These are phyloP conservation scores for Naganishia vishniacii DNA, from an alignment of 768 basidiomycete species.

Conservation along the genomic window DNA sequence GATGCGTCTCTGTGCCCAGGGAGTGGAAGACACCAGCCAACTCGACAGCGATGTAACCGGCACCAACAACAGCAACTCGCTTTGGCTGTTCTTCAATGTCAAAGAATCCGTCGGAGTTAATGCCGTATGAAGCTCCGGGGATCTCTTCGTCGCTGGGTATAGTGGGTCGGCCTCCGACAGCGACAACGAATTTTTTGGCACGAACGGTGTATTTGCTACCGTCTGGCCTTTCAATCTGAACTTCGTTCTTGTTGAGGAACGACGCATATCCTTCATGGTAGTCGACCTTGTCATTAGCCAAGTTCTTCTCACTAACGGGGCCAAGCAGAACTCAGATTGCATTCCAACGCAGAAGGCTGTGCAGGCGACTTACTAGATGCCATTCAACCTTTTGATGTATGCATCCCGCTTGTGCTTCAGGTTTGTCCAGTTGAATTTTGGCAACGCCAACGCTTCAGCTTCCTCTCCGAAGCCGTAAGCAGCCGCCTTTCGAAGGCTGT, in stretches of 20 bases:
- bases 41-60: conserved; percentile 97
- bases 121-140: conserved; percentile 79
- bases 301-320: conserved; percentile 62
- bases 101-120: conserved; percentile 94
- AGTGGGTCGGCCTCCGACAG: conserved; percentile 79
- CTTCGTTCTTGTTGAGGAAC: conserved; percentile 62
- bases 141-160: conserved; percentile 71
- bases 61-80: conserved; percentile 88
- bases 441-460: conserved; percentile 49
- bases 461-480: conserved; percentile 55
- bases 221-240: conserved; percentile 63
- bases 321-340: background rate
- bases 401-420: conserved; percentile 95
- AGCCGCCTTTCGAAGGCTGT: conserved; percentile 71
- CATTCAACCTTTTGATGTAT: conserved; percentile 64
- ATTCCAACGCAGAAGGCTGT: background rate
- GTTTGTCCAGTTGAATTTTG: conserved; percentile 71
- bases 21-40: conserved; percentile 89
- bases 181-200: conserved; percentile 72
- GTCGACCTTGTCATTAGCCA: conserved; percentile 79
- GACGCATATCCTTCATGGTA: conserved; percentile 72
- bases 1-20: conserved; percentile 83
- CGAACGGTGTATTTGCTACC: conserved; percentile 66
- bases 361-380: conserved; percentile 61
- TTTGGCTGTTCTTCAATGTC: conserved; percentile 82